Percentiles rank a stretch among this genome's conserved stretches.
Evolutionary conservation across 371 early-diverging fungal genomes (phyloP).

Genomic region (Cokeromyces recurvatus): DNA sequence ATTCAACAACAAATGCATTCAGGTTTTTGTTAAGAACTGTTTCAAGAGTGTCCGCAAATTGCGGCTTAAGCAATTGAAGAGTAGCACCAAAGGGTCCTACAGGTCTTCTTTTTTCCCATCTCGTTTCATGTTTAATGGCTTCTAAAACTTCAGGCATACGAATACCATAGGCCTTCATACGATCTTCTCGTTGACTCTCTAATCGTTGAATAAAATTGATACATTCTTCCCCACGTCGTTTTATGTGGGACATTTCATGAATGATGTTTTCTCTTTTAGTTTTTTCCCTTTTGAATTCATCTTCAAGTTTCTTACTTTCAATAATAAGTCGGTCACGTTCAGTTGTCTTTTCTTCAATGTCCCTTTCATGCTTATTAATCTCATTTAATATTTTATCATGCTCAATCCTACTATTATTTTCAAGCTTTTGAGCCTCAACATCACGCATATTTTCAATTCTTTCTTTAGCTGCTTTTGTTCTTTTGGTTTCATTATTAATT

Average conservation of each 20-base stretch:
- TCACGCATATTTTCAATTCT: conserved; percentile 19
- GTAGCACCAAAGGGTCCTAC: conserved; percentile 84
- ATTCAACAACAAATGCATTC: conserved; percentile 75
- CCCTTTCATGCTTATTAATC: conserved; percentile 29
- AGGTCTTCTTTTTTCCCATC: conserved; percentile 58
- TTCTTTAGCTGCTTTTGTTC: conserved; percentile 32
- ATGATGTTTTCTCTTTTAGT: conserved; percentile 1
- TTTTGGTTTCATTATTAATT: conserved; percentile 13
- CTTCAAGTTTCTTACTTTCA: conserved; percentile 19
- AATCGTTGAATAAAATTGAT: conserved; percentile 32
- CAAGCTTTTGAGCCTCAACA: conserved; percentile 25
- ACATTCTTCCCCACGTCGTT: conserved; percentile 3
- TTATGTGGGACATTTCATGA: not conserved
- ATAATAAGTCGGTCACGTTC: conserved; percentile 3
- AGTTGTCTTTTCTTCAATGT: not conserved
- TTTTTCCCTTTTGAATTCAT: conserved; percentile 13
- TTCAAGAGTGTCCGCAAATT: conserved; percentile 70
- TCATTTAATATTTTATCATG: conserved; percentile 19
- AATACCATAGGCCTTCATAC: conserved; percentile 68
- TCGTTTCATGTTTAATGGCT: conserved; percentile 53
- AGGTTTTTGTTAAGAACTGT: conserved; percentile 62
- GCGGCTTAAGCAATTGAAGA: conserved; percentile 58
- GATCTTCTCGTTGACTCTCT: conserved; percentile 53
- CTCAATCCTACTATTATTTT: conserved; percentile 20
- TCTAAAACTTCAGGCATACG: conserved; percentile 64